A percentile compares a stretch with the other conserved stretches of the same genome.
Evolutionary conservation across 1,284 basidiomycete species (phyloP).

Genomic region (Ceratobasidium sp.): DNA sequence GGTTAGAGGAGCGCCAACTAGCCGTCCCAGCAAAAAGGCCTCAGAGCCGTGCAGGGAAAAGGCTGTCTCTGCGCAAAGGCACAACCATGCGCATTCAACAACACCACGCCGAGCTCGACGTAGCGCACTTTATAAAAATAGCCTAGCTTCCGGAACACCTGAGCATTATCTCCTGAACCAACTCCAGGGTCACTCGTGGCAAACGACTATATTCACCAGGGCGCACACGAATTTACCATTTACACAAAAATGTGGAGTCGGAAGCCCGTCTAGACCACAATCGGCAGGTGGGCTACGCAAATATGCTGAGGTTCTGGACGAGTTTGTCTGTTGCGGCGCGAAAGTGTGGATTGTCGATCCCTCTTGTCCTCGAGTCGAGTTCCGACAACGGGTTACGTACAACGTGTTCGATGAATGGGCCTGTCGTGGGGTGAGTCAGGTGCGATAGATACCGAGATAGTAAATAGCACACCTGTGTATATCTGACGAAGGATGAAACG

Average conservation of each 20-base stretch:
- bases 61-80: background rate
- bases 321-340: conserved; percentile 83
- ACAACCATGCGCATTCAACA: background rate
- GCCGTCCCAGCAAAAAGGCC: background rate
- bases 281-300: conserved; percentile 49
- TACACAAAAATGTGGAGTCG: background rate
- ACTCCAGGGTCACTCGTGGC: background rate
- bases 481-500: conserved; percentile 88
- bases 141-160: background rate
- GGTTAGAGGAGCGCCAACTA: background rate
- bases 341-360: conserved; percentile 93
- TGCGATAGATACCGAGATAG: background rate
- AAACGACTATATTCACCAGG: background rate
- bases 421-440: conserved; percentile 53
- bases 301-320: conserved; percentile 60
- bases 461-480: conserved; percentile 62
- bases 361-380: conserved; percentile 82
- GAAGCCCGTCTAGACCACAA: background rate
- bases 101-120: background rate
- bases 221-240: background rate
- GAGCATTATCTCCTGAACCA: background rate
- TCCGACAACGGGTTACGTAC: conserved; percentile 88
- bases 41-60: background rate
- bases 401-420: conserved; percentile 93
- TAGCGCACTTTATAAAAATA: background rate